Evolutionary conservation across 768 basidiomycete species (phyloP), one percentile per base, ranked within the genome.

Genomic region (Tylopilus vinaceipallidus): DNA sequence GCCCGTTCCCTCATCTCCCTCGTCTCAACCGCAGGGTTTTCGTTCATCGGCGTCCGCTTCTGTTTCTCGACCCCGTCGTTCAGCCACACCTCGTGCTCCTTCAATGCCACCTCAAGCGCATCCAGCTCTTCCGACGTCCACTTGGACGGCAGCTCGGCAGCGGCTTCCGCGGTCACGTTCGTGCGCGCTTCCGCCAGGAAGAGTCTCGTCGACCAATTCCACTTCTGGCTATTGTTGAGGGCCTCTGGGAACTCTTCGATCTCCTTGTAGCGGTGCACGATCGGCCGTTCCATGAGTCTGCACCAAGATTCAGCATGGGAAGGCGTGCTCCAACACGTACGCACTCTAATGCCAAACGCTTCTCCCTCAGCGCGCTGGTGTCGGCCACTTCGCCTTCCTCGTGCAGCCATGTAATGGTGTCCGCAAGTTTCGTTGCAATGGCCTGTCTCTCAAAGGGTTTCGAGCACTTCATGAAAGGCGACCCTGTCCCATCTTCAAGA

Each of bases 91-190:
- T 91, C 90, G 59, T 91, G 85, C 43, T 89, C 88, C 61, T 79
- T 80, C 49, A 97, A 72, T 49, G 83, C 76, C 63, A 76, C 81
- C 68, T 94, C 87, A 16, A 98, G 82, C 2, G 64, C 74, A 48
- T 87, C 85, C 14, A 98, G 76, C 66, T 99, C 97, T n/a, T 84
- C 88, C 14, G 74, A 65, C 1, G 93, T 94, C 82, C 88, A 97
- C 63, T 88, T 90, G 0, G 86, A 83, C 0, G 82, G 83, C 7
- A 83, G 68, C 5, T 77, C 84, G 0, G 74, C 76, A 10, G 76
- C 75, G 13, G 75, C 70, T 56, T 89, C 88, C 3, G 71, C 69
- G 2, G 90, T 90, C 37, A 88, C 70, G 67, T 95, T 95, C 49
- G 75, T 64, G 6, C 76, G 75, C 20, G 95, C 94, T 45, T 92